Conservation (phyloP, 2,329 filamentous ascomycete genomes). For the Cytospora piceicola region DNA sequence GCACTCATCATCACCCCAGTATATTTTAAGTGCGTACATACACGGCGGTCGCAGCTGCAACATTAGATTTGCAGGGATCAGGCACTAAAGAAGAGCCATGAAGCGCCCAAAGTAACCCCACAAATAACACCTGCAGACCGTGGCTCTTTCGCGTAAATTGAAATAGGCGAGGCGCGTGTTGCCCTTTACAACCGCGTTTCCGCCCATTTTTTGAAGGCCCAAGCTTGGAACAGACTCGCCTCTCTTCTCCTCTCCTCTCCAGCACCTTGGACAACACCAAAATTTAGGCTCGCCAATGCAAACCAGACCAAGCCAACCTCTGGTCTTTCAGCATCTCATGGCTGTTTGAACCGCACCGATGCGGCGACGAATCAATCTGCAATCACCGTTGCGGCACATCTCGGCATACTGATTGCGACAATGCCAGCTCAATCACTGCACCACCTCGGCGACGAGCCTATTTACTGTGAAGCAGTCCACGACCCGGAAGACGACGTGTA, state of each 20-base stretch:
- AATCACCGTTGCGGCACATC: conserved; percentile 18
- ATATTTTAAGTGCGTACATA: background rate
- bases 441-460: conserved; percentile 40
- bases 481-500: conserved; percentile 51
- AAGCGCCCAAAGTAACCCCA: conserved; percentile 6
- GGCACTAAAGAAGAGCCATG: background rate
- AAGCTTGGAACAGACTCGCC: conserved; percentile 8
- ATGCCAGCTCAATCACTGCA: conserved; percentile 18
- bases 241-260: conserved; percentile 3
- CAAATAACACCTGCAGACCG: background rate
- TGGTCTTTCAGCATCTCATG: background rate
- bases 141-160: conserved; percentile 23
- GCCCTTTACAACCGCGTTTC: conserved; percentile 21
- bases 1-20: background rate
- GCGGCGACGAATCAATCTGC: background rate
- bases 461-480: conserved; percentile 53
- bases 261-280: background rate
- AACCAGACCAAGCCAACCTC: background rate
- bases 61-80: background rate
- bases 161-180: conserved; percentile 18
- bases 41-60: background rate
- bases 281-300: background rate
- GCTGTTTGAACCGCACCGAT: conserved; percentile 4
- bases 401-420: conserved; percentile 4
- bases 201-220: conserved; percentile 11